phyloP scores from a whole-genome alignment of 345 rosid species.

The Aquilaria malaccensis region DNA sequence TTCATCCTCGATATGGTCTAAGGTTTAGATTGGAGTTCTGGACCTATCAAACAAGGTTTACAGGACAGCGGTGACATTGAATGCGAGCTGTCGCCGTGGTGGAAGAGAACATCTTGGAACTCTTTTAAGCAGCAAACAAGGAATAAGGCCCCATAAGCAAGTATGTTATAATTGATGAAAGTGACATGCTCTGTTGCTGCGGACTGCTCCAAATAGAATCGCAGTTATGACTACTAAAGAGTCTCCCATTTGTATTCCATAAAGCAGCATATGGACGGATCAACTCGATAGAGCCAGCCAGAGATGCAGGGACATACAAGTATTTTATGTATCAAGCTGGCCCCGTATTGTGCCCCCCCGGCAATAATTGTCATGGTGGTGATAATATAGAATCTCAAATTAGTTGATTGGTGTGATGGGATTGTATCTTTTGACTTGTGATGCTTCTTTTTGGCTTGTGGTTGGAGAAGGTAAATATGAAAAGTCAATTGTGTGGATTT shows the following conservation, averaged over 20 bases:
- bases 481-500: background rate
- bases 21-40: no score
- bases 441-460: background rate
- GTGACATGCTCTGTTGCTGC: slow-evolving; percentile 6
- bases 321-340: background rate
- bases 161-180: background rate
- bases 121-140: no score
- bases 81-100: no score
- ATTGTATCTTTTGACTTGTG: background rate
- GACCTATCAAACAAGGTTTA: no score
- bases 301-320: background rate
- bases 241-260: background rate
- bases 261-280: background rate
- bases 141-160: no score
- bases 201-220: background rate
- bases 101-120: no score
- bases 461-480: background rate
- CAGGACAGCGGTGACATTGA: no score
- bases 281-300: background rate
- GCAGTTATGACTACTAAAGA: background rate
- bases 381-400: background rate
- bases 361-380: background rate
- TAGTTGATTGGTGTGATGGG: background rate
- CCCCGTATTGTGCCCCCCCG: background rate
- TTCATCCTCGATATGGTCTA: no score